A percentile compares a stretch with the other conserved stretches of the same genome.
phyloP scores from a whole-genome alignment of 805 yeast genomes.

The Debaryomyces prosopidis region DNA sequence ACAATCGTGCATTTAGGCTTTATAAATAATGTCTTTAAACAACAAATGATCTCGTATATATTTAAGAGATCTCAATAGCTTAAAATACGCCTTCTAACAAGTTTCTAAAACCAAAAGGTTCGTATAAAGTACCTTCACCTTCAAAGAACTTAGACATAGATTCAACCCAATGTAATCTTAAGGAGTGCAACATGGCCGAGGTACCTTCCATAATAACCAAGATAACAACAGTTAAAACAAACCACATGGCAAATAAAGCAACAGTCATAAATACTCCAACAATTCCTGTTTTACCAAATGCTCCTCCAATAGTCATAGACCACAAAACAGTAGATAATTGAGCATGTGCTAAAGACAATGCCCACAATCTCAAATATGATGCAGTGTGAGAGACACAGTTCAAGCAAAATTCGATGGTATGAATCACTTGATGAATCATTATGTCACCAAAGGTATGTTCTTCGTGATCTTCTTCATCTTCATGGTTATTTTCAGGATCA shows the following conservation, averaged over 20 bases:
- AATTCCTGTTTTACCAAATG: slow-evolving; percentile 66
- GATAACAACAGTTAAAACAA: slow-evolving; percentile 83
- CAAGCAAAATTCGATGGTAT: slow-evolving; percentile 95
- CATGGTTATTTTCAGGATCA: slow-evolving; percentile 43
- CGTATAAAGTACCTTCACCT: slow-evolving; percentile 92
- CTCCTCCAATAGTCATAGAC: slow-evolving; percentile 88
- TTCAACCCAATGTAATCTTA: slow-evolving; percentile 99
- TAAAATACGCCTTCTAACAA: slow-evolving; percentile 24
- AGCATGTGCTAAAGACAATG: slow-evolving; percentile 93
- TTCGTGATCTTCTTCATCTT: slow-evolving; percentile 51
- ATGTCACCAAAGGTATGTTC: slow-evolving; percentile 85
- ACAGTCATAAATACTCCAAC: slow-evolving; percentile 76
- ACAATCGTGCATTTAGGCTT: not conserved
- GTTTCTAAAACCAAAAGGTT: slow-evolving; percentile 76
- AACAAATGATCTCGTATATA: not conserved
- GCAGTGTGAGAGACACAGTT: slow-evolving; percentile 99
- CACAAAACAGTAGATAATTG: slow-evolving; percentile 93
- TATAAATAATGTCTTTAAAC: not conserved
- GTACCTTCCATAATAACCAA: slow-evolving; percentile 98
- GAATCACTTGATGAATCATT: slow-evolving; percentile 95
- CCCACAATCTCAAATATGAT: slow-evolving; percentile 95
- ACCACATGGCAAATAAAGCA: slow-evolving; percentile 91
- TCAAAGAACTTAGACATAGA: slow-evolving; percentile 97
- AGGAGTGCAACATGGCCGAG: slow-evolving; percentile 97
- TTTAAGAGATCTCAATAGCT: not conserved